Evolutionary conservation across 176 grass and related monocot genomes (phyloP).

Genomic region (Sorghum bicolor): DNA sequence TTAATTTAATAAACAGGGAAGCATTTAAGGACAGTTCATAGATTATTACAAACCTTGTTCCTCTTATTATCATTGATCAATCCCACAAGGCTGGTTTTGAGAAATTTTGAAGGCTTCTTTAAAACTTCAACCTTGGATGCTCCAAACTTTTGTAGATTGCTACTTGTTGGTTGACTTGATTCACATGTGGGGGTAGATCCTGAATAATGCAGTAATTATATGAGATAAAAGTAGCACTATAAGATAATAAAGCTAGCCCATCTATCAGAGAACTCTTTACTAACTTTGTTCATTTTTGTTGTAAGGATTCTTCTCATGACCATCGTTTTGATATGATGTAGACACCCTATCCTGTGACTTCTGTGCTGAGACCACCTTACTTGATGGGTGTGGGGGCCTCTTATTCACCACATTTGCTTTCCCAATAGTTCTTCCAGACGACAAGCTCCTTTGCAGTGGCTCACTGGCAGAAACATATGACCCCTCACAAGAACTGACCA

Average conservation of each 20-base stretch:
- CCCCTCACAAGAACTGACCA: conserved; percentile 44
- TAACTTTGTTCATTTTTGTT: conserved; percentile 80
- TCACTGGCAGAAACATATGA: conserved; percentile 38
- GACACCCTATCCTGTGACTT: conserved; percentile 54
- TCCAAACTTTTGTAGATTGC: conserved; percentile 51
- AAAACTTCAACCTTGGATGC: conserved; percentile 54
- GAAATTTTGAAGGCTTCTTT: conserved; percentile 78
- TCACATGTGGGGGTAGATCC: conserved; percentile 35
- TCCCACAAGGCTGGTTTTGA: conserved; percentile 77
- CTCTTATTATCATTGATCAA: conserved; percentile 97
- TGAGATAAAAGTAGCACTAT: conserved; percentile 14
- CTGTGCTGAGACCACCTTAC: conserved; percentile 46
- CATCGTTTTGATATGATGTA: conserved; percentile 51
- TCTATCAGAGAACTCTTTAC: conserved; percentile 32
- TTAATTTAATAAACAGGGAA: conserved; percentile 31
- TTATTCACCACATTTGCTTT: conserved; percentile 63
- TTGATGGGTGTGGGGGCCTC: conserved; percentile 63
- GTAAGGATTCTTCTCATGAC: conserved; percentile 51
- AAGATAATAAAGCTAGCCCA: conserved; percentile 18
- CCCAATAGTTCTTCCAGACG: conserved; percentile 48
- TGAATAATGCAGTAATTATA: conserved; percentile 40
- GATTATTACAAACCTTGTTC: conserved; percentile 65
- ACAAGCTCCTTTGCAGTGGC: conserved; percentile 41
- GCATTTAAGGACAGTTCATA: background rate
- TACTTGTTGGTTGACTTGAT: conserved; percentile 44